Percentiles rank a stretch among this genome's conserved stretches.
Conservation (phyloP, 1,284 basidiomycete genomes). For the Hemileia vastatrix region DNA sequence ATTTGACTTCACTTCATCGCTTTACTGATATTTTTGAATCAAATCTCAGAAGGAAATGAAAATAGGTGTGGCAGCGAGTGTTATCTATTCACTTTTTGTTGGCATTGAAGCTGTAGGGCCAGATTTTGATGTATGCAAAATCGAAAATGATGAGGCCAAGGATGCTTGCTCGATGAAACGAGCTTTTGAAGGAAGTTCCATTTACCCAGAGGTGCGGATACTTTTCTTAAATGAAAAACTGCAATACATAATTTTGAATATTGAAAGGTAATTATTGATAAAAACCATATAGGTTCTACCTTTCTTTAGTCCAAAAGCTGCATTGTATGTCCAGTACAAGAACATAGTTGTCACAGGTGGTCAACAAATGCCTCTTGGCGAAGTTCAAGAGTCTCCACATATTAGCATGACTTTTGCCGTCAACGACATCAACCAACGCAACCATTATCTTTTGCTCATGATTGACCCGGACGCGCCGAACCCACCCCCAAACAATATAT, state of each 20-base stretch:
- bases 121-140: too few relatives aligned
- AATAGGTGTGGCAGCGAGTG: too few relatives aligned
- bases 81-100: too few relatives aligned
- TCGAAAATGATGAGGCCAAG: slow-evolving; percentile 3
- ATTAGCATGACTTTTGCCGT: slow-evolving; percentile 9
- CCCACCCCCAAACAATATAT: not conserved
- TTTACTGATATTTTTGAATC: too few relatives aligned
- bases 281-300: slow-evolving; percentile 1
- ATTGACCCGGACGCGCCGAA: slow-evolving; percentile 2
- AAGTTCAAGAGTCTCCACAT: slow-evolving; percentile 2
- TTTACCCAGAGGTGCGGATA: slow-evolving; percentile 2
- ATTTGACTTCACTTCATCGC: too few relatives aligned
- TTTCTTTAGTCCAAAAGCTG: not conserved
- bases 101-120: too few relatives aligned
- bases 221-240: not conserved
- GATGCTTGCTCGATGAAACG: slow-evolving; percentile 15
- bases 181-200: slow-evolving; percentile 11
- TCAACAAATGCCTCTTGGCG: slow-evolving; percentile 10
- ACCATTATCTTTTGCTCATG: not conserved
- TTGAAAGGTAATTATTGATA: too few relatives aligned
- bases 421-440: not conserved
- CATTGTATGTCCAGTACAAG: slow-evolving; percentile 7
- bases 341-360: slow-evolving; percentile 9
- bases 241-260: too few relatives aligned
- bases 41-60: too few relatives aligned